phyloP scores from a whole-genome alignment of 108 stramenopile species.

The Pseudonitzschia multiseries region DNA sequence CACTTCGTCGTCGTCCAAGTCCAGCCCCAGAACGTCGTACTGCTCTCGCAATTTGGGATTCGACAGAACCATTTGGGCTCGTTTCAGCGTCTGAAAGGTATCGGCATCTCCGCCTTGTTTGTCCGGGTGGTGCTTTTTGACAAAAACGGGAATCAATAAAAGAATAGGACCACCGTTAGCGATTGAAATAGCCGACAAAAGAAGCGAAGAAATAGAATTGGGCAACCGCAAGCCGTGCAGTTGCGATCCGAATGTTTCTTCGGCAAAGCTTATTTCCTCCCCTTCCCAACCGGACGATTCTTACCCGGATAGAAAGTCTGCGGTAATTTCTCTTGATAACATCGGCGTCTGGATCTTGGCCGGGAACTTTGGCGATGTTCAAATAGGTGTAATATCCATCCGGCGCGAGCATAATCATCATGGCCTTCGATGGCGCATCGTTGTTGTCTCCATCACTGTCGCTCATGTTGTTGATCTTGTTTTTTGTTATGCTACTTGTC shows the following conservation, averaged over 20 bases:
- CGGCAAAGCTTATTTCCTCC: too few species aligned
- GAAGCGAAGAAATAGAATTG: not conserved
- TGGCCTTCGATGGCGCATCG: slow-evolving; percentile 50
- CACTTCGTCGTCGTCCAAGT: slow-evolving; percentile 82
- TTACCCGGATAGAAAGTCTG: slow-evolving; percentile 46
- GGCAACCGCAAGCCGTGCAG: too few species aligned
- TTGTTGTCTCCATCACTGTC: not conserved
- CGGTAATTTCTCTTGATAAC: slow-evolving; percentile 79
- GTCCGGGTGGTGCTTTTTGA: slow-evolving; percentile 63
- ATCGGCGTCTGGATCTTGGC: slow-evolving; percentile 51
- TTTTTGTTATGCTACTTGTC: not conserved
- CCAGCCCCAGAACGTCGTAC: slow-evolving; percentile 83
- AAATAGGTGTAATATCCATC: slow-evolving; percentile 88
- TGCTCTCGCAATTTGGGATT: slow-evolving; percentile 70
- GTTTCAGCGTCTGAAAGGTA: slow-evolving; percentile 74
- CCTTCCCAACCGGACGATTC: too few species aligned
- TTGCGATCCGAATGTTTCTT: not conserved
- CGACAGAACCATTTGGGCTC: slow-evolving; percentile 73
- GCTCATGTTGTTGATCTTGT: slow-evolving; percentile 1
- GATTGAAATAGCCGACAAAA: not conserved
- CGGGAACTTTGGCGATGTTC: slow-evolving; percentile 46
- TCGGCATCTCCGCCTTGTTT: slow-evolving; percentile 75
- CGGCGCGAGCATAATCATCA: slow-evolving; percentile 65
- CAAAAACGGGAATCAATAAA: not conserved
- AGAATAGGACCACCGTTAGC: not conserved